Conservation (phyloP, 345 rosid species). For the Melaleuca alternifolia region DNA sequence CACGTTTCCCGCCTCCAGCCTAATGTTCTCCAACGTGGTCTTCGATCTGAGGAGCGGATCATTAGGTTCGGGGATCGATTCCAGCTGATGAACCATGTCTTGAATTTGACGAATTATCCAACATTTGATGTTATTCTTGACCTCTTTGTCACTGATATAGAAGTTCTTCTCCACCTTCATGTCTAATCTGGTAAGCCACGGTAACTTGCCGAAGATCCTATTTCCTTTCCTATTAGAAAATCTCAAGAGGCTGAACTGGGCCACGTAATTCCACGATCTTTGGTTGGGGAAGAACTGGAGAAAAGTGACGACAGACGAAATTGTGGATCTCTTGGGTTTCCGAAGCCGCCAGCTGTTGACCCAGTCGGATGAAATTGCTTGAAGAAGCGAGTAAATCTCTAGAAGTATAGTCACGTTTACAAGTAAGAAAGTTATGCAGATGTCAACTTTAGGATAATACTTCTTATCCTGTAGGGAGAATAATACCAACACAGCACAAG, state of each 20-base stretch:
- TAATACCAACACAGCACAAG: background rate
- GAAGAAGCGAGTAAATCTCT: background rate
- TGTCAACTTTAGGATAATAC: background rate
- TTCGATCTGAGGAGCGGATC: background rate
- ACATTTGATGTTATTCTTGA: accelerated
- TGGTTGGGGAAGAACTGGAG: background rate
- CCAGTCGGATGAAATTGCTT: constrained; percentile 1
- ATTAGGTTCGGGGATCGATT: background rate
- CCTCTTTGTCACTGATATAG: accelerated
- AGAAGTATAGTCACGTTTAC: background rate
- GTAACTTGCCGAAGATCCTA: background rate
- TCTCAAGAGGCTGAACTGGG: background rate
- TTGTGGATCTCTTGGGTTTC: accelerated
- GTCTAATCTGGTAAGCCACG: accelerated
- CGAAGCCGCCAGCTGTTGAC: background rate
- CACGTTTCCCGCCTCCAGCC: background rate
- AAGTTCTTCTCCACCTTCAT: background rate
- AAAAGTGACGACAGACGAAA: accelerated
- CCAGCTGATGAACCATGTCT: background rate
- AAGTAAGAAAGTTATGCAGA: background rate
- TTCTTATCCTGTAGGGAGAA: background rate
- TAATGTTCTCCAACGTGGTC: background rate
- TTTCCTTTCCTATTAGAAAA: background rate
- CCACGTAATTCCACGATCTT: background rate
- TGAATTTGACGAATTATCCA: accelerated